Conservation (phyloP, 768 basidiomycete genomes). For the Tephrocybe sp. region DNA sequence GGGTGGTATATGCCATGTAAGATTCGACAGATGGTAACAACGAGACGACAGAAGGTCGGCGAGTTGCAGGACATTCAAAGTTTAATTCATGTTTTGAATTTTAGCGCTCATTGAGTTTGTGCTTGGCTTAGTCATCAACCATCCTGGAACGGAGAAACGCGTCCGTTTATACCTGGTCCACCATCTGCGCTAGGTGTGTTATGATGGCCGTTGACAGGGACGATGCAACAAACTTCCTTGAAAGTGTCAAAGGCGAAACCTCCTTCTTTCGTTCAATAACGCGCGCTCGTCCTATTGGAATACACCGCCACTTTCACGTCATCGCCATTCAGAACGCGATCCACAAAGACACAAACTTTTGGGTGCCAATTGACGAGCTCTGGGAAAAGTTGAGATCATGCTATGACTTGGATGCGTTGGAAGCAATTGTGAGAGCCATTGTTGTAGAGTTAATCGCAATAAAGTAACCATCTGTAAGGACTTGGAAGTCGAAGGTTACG, state of each 20-base stretch:
- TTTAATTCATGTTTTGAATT: too few species aligned
- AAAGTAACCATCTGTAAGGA: slow-evolving; percentile 31
- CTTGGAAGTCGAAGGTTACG: slow-evolving; percentile 41
- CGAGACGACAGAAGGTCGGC: background rate
- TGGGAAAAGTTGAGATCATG: slow-evolving; percentile 73
- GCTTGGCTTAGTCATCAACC: slow-evolving; percentile 2
- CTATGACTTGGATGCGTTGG: slow-evolving; percentile 75
- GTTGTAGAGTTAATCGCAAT: slow-evolving; percentile 8
- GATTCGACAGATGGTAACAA: slow-evolving; percentile 6
- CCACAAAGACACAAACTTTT: slow-evolving; percentile 62
- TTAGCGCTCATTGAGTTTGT: too few species aligned
- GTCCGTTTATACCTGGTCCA: background rate
- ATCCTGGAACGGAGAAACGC: slow-evolving; percentile 1
- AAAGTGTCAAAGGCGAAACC: slow-evolving; percentile 79
- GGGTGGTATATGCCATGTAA: background rate
- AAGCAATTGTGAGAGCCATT: slow-evolving; percentile 54
- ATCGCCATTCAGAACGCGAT: slow-evolving; percentile 73
- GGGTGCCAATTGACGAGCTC: slow-evolving; percentile 58
- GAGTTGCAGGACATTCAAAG: background rate
- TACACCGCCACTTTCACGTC: slow-evolving; percentile 80
- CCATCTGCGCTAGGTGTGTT: slow-evolving; percentile 6
- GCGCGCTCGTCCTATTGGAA: slow-evolving; percentile 78
- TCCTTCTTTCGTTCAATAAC: slow-evolving; percentile 82
- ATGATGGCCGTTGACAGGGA: slow-evolving; percentile 20
- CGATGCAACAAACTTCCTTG: slow-evolving; percentile 44